Evolutionary conservation across 345 rosid genomes (phyloP).

Genomic region (Brassica carinata): DNA sequence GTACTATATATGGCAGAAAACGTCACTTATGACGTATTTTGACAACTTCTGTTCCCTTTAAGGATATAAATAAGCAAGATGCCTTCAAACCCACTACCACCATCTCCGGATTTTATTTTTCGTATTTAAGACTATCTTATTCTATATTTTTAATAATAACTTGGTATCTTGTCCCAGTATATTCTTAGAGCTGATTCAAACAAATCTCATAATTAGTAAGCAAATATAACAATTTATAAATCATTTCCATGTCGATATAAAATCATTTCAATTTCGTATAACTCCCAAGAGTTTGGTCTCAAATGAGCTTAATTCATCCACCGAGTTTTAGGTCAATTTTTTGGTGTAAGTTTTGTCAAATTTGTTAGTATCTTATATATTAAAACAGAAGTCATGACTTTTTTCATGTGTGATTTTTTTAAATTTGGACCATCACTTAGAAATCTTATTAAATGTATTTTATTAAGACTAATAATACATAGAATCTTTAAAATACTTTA

Average conservation of each 20-base stretch:
- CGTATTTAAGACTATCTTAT: conserved; percentile 6
- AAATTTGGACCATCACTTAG: too few species aligned
- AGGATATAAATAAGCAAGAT: conserved; percentile 51
- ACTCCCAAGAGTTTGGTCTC: conserved; percentile 16
- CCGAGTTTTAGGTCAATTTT: neutral
- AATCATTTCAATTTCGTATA: neutral
- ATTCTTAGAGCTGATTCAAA: conserved; percentile 27
- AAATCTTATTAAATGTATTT: too few species aligned
- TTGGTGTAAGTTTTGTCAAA: neutral
- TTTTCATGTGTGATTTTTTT: too few species aligned
- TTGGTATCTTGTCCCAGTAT: conserved; percentile 39
- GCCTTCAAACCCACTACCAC: conserved; percentile 45
- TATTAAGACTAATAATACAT: too few species aligned
- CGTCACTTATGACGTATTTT: conserved; percentile 39
- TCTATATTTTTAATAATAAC: neutral
- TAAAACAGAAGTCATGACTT: too few species aligned
- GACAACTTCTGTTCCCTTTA: conserved; percentile 32
- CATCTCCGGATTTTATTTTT: conserved; percentile 33
- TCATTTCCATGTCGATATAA: neutral
- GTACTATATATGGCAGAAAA: conserved; percentile 10
- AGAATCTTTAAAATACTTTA: too few species aligned
- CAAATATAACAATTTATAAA: neutral
- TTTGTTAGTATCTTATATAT: neutral
- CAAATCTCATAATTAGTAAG: conserved; percentile 26
- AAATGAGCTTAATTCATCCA: conserved; percentile 6